Evolutionary conservation across 345 rosid genomes (phyloP), one percentile per base, ranked within the genome.

Genomic region (Geranium rotundifolium): DNA sequence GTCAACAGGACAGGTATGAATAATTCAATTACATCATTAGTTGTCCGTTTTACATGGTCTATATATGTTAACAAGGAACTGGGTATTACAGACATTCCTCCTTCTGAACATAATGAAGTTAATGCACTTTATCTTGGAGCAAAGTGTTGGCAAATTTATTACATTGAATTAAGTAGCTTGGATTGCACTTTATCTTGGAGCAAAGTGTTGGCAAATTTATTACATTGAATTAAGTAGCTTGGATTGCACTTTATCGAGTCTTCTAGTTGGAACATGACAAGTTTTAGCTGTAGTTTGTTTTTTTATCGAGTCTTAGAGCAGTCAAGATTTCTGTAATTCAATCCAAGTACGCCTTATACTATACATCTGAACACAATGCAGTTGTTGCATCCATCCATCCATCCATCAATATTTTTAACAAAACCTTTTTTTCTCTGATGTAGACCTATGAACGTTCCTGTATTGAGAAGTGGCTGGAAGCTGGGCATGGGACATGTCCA

Each of bases 381-480:
- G 12, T 41, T 6, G 14, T 72, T 69, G 58, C 19, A 19, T 62
- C 19, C 23, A 7, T 56, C 34, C 58, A 61, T 54, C 62, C 58
- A 58, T 27, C 5, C 19, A 23, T 14, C 55, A 20, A 54, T 59
- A 34, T 30, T 62, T 19, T 4, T 68, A 67, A 70, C 60, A 41
- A 19, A 55, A n/a, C 60, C 66, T 12, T n/a, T 56, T 60, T 75
- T 52, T 65, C 57, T 68, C 57, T 69, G 57, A 54, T 77, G 69
- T 74, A 93, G 96, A 93, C 99, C 41, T 93, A 93, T 57, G 97
- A 93, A 69, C 89, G 99, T 39, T 68, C 85, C 65, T 90, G 90
- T 82, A 90, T 93, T 69, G 96, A 93, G 79, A 90, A 93, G 76
- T 93, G 99, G 99, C 71, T 90, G 69, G 91, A 85, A 72, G 86